These are phyloP conservation scores for Hysterangium stoloniferum DNA, from an alignment of 768 basidiomycete genomes.

Conservation along the genomic window DNA sequence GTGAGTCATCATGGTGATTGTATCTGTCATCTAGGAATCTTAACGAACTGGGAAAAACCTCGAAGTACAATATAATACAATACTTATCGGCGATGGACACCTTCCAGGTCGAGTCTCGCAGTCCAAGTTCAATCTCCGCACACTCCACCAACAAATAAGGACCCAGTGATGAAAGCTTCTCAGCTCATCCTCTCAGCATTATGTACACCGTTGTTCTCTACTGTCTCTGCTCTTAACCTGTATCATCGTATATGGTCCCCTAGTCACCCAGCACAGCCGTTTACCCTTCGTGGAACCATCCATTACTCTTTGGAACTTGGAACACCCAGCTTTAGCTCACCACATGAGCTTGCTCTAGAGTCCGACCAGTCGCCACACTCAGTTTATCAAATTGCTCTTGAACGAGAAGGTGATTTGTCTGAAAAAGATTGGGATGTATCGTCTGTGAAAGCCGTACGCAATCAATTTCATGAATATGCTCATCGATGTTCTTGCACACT, in stretches of 20 bases:
- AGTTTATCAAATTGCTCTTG: constrained; percentile 68
- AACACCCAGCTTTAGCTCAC: constrained; percentile 33
- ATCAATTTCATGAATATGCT: constrained; percentile 5
- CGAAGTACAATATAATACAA: too few species aligned
- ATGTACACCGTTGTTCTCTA: not conserved
- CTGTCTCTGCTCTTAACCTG: not conserved
- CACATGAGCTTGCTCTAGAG: not conserved
- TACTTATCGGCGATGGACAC: not conserved
- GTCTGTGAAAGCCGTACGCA: constrained; percentile 52
- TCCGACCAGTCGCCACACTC: constrained; percentile 24
- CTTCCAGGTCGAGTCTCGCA: not conserved
- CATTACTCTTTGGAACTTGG: constrained; percentile 19
- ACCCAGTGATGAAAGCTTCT: constrained; percentile 2
- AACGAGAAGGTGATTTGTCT: constrained; percentile 31
- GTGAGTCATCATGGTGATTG: constrained; percentile 19
- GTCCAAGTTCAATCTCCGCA: not conserved
- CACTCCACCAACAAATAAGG: not conserved
- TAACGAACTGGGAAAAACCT: too few species aligned
- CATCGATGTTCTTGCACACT: constrained; percentile 1
- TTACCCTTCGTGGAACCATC: constrained; percentile 22
- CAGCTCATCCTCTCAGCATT: not conserved
- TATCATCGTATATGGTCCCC: constrained; percentile 37
- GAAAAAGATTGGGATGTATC: constrained; percentile 48
- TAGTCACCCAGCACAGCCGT: constrained; percentile 32
- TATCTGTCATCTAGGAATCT: too few species aligned